Percentiles rank a stretch among this genome's conserved stretches.
Evolutionary conservation across 2,329 filamentous ascomycete species (phyloP).

Genomic region (Sporothrix mexicana): DNA sequence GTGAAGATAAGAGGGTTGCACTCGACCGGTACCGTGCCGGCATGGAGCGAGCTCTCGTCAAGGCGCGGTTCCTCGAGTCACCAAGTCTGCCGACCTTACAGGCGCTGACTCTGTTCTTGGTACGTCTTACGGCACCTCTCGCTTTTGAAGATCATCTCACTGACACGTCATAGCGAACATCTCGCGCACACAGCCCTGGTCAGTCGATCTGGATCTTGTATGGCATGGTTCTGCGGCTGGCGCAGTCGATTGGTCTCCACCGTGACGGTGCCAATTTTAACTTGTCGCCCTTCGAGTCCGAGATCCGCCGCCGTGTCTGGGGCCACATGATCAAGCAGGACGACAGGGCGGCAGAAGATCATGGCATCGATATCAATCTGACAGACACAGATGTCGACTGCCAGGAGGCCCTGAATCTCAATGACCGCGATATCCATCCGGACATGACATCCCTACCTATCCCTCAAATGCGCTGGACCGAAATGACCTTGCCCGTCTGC

Average conservation of each 20-base stretch:
- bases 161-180: constrained; percentile 20
- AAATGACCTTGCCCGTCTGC: constrained; percentile 60
- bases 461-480: constrained; percentile 55
- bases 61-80: constrained; percentile 38
- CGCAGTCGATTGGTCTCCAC: constrained; percentile 41
- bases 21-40: constrained; percentile 36
- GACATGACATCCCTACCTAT: constrained; percentile 51
- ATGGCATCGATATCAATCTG: constrained; percentile 46
- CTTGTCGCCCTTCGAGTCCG: constrained; percentile 47
- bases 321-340: constrained; percentile 37
- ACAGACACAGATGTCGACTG: constrained; percentile 52
- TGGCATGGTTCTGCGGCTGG: constrained; percentile 38
- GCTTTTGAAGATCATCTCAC: neutral
- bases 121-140: neutral
- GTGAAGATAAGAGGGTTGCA: constrained; percentile 35
- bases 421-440: constrained; percentile 55
- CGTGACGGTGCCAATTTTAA: constrained; percentile 46
- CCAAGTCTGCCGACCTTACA: constrained; percentile 38
- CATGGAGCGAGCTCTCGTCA: constrained; percentile 37
- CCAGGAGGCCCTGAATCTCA: constrained; percentile 58
- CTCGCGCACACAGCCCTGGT: constrained; percentile 35
- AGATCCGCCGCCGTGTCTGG: constrained; percentile 39
- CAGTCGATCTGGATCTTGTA: constrained; percentile 38
- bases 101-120: constrained; percentile 36
- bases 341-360: constrained; percentile 55